Evolutionary conservation across 805 yeast species (phyloP).

Genomic region (Lachancea quebecensis): DNA sequence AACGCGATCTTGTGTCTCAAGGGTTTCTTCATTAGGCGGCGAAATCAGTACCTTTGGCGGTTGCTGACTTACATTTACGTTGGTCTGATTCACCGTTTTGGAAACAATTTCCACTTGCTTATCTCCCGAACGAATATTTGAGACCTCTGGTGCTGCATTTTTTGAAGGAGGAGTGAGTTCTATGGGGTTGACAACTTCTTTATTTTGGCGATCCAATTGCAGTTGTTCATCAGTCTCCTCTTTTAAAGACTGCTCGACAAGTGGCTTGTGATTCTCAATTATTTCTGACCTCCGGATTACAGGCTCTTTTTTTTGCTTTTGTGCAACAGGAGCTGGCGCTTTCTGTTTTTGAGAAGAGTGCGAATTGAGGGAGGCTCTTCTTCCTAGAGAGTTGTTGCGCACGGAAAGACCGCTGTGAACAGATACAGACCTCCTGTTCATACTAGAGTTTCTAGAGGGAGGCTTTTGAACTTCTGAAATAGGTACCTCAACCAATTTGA

Average conservation of each 20-base stretch:
- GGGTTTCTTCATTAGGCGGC: conserved; percentile 1
- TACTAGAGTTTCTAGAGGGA: conserved; percentile 11
- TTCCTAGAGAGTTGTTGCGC: conserved; percentile 7
- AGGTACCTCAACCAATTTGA: conserved; percentile 64
- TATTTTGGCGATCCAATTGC: conserved; percentile 10
- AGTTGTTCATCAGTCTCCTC: conserved; percentile 26
- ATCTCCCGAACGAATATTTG: neutral
- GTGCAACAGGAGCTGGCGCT: neutral
- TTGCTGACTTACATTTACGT: neutral
- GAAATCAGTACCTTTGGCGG: conserved; percentile 4
- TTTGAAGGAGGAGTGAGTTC: conserved; percentile 3
- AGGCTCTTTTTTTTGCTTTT: neutral
- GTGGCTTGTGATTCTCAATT: conserved; percentile 7
- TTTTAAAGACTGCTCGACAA: conserved; percentile 19
- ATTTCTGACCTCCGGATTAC: neutral
- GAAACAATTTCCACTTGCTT: neutral
- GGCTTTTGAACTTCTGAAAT: conserved; percentile 27
- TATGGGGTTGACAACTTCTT: conserved; percentile 10
- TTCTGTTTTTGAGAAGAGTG: conserved; percentile 5
- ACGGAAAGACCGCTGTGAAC: conserved; percentile 7
- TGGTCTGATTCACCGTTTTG: neutral
- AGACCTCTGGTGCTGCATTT: neutral
- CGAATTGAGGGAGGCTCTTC: conserved; percentile 10
- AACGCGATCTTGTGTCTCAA: neutral
- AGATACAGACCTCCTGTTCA: conserved; percentile 13